Percentiles rank a stretch among this genome's conserved stretches.
Conservation (phyloP, 495 filamentous ascomycete species). For the Xylaria scruposa region DNA sequence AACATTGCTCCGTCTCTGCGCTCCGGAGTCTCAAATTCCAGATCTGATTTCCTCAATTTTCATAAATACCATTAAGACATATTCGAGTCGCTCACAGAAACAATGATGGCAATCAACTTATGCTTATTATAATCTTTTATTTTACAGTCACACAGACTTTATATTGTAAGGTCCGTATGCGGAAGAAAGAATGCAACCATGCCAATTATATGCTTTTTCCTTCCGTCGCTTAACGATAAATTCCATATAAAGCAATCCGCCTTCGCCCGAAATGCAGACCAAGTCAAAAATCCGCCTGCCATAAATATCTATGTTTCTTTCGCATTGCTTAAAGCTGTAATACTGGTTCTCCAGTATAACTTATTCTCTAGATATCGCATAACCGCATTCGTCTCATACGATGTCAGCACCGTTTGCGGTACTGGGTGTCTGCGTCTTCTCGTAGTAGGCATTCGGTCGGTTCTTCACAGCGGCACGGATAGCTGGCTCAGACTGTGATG, state of each 20-base stretch:
- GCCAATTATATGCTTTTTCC: constrained; percentile 13
- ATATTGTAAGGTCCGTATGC: not conserved
- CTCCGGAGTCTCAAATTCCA: not conserved
- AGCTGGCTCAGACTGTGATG: constrained; percentile 56
- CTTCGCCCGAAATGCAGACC: not conserved
- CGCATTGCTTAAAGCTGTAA: too few relatives aligned
- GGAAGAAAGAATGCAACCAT: constrained; percentile 6
- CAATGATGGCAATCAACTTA: not conserved
- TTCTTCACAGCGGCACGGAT: constrained; percentile 49
- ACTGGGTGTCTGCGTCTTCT: constrained; percentile 7
- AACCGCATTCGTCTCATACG: constrained; percentile 4
- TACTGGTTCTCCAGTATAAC: not conserved
- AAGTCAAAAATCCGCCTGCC: constrained; percentile 2
- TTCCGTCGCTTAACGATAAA: not conserved
- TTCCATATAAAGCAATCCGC: not conserved
- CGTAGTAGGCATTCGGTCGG: constrained; percentile 47
- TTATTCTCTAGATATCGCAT: not conserved
- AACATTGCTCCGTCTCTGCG: not conserved
- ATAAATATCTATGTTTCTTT: not conserved
- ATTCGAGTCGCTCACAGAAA: too few relatives aligned
- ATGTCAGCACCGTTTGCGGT: not conserved
- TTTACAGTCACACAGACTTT: not conserved
- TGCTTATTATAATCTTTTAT: constrained; percentile 18
- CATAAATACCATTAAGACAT: not conserved
- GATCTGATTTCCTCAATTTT: not conserved